phyloP scores from a whole-genome alignment of 2,329 filamentous ascomycete genomes.

The Stemphylium lycopersici region DNA sequence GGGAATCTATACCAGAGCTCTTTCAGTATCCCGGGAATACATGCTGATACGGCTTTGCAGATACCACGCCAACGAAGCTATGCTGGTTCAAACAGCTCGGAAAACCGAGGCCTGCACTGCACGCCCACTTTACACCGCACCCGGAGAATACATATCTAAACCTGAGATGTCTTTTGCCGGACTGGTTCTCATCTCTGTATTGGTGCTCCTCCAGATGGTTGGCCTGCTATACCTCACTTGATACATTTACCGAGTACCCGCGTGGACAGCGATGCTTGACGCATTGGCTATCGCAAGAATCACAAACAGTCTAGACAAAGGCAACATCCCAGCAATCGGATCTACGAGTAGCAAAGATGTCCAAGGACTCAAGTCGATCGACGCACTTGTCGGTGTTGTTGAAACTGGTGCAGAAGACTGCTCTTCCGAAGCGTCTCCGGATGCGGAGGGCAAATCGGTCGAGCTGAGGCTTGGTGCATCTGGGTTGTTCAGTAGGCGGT shows the following conservation, averaged over 20 bases:
- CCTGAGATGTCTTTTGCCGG: not conserved
- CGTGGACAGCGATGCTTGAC: slow-evolving; percentile 16
- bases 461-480: not conserved
- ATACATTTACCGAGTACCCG: slow-evolving; percentile 16
- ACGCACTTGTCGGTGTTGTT: not conserved
- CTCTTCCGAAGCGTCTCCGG: no score
- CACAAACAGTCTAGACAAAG: slow-evolving; percentile 7
- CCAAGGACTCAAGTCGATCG: not conserved
- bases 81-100: slow-evolving; percentile 7
- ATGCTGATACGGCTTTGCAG: not conserved
- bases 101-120: slow-evolving; percentile 7
- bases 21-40: no score
- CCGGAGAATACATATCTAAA: not conserved
- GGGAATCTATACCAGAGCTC: not conserved
- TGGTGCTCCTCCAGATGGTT: slow-evolving; percentile 10
- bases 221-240: slow-evolving; percentile 10
- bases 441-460: not conserved
- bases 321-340: slow-evolving; percentile 3
- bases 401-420: not conserved
- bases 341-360: not conserved
- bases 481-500: not conserved
- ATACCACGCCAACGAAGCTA: slow-evolving; percentile 10
- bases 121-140: not conserved
- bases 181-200: slow-evolving; percentile 1
- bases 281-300: slow-evolving; percentile 13